These are phyloP conservation scores for Aspergillus felis DNA, from an alignment of 2,329 filamentous ascomycete genomes.

Conservation along the genomic window DNA sequence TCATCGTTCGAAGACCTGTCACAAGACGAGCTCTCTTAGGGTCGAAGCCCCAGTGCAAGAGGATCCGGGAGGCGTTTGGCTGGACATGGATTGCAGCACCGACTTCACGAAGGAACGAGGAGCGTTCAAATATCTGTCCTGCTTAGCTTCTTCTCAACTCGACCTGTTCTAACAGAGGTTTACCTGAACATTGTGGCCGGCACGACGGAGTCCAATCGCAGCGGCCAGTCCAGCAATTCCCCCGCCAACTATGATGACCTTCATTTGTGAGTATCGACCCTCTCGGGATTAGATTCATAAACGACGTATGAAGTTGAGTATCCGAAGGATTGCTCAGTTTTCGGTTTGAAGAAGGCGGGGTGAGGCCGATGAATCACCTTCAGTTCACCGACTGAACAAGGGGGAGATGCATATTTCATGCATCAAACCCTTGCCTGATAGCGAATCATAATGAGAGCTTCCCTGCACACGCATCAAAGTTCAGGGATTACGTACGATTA, in stretches of 20 bases:
- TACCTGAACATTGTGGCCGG: neutral
- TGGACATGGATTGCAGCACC: constrained; percentile 26
- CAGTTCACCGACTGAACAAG: neutral
- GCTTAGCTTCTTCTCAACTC: neutral
- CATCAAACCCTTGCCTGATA: neutral
- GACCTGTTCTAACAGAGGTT: no score
- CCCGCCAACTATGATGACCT: neutral
- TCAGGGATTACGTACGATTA: neutral
- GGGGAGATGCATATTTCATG: neutral
- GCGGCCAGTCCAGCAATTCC: neutral
- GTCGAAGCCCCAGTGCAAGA: constrained; percentile 24
- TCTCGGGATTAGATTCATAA: neutral
- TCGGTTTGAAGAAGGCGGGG: no score
- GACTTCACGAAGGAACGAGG: constrained; percentile 17
- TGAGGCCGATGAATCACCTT: neutral
- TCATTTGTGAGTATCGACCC: neutral
- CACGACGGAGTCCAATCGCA: neutral
- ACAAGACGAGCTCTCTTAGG: neutral
- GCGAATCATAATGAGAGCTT: neutral
- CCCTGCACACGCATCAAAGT: neutral
- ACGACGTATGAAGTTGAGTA: neutral
- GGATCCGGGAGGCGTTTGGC: constrained; percentile 24
- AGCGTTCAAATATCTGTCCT: constrained; percentile 2
- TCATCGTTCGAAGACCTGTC: neutral
- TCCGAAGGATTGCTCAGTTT: neutral